These are phyloP conservation scores for Cephalotrichum gorgonifer DNA, from an alignment of 2,329 filamentous ascomycete genomes.

Conservation along the genomic window DNA sequence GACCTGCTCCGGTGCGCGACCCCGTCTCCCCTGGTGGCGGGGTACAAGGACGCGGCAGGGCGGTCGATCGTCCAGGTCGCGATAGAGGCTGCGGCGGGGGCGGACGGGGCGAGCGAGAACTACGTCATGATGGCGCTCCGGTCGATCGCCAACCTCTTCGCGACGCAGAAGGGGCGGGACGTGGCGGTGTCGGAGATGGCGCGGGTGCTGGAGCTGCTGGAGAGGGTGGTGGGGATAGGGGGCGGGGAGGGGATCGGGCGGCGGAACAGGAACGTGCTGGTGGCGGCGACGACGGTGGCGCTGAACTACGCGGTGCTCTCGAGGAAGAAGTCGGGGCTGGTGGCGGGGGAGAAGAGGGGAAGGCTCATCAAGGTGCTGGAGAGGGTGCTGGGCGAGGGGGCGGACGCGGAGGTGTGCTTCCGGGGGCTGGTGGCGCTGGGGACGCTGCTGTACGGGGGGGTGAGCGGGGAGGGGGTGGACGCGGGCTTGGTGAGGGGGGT, in stretches of 20 bases:
- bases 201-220: conserved; percentile 51
- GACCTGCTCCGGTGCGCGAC: conserved; percentile 81
- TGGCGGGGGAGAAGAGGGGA: conserved; percentile 30
- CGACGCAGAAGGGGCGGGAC: conserved; percentile 58
- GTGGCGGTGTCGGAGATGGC: conserved; percentile 50
- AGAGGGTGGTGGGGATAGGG: conserved; percentile 45
- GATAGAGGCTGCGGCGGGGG: conserved; percentile 23
- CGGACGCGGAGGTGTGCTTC: conserved; percentile 75
- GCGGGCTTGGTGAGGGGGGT: background rate
- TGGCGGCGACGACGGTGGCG: conserved; percentile 71
- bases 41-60: conserved; percentile 39
- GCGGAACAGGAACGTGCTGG: conserved; percentile 67
- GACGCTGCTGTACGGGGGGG: conserved; percentile 47
- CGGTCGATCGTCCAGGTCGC: conserved; percentile 50
- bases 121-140: conserved; percentile 81
- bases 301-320: conserved; percentile 74
- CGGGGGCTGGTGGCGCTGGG: conserved; percentile 74
- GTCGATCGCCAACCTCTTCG: conserved; percentile 74
- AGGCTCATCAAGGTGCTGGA: conserved; percentile 52
- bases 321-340: conserved; percentile 15
- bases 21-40: conserved; percentile 55
- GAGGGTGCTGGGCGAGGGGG: conserved; percentile 52
- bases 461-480: background rate
- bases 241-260: conserved; percentile 37
- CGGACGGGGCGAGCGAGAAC: conserved; percentile 51